Conservation (phyloP, 2,329 filamentous ascomycete species). For the Beauveria rudraprayagi region DNA sequence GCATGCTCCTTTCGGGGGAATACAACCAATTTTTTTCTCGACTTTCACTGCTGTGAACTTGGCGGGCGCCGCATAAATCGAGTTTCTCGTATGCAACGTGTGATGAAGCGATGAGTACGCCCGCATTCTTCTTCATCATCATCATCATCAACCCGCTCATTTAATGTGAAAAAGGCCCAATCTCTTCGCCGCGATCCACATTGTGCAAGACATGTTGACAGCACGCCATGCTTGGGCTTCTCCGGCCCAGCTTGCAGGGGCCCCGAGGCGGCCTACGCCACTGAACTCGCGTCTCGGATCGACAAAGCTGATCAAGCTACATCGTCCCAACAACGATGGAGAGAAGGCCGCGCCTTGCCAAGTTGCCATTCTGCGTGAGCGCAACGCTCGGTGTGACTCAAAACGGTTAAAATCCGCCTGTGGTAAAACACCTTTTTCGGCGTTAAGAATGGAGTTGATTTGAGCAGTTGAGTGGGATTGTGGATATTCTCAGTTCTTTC, state of each 20-base stretch:
- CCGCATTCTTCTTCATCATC: no score
- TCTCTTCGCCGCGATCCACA: no score
- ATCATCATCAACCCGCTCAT: no score
- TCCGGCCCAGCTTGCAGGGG: neutral
- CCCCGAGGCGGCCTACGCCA: no score
- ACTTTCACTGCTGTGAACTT: neutral
- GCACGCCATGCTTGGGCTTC: neutral
- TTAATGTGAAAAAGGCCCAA: no score
- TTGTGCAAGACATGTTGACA: neutral
- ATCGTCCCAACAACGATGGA: neutral
- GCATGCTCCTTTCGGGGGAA: neutral
- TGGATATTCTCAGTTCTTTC: neutral
- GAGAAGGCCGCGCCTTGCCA: neutral
- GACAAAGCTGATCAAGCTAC: neutral
- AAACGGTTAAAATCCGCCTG: neutral
- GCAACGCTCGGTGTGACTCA: conserved; percentile 1
- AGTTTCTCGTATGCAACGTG: neutral
- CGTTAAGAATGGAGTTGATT: neutral
- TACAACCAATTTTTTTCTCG: neutral
- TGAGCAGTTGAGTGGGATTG: neutral
- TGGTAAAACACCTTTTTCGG: neutral
- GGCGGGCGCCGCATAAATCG: no score
- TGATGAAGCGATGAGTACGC: neutral
- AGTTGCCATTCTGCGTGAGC: neutral
- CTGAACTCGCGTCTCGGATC: neutral